Evolutionary conservation across 2,329 filamentous ascomycete species (phyloP).

Genomic region (Penicillium sumatraense): DNA sequence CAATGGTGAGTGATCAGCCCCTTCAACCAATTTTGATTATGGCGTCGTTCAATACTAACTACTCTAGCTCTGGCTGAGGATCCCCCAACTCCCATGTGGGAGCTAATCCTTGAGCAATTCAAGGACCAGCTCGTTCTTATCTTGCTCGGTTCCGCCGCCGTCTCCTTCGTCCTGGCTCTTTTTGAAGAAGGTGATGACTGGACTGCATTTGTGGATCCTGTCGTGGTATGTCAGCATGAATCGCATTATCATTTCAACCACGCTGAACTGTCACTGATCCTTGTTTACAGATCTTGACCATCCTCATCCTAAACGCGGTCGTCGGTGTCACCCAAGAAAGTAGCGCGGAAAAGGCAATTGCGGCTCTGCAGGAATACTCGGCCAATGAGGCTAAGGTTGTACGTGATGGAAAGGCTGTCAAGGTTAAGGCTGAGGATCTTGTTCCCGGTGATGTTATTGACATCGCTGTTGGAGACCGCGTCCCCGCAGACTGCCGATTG

Average conservation of each 20-base stretch:
- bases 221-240: constrained; percentile 89
- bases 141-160: constrained; percentile 84
- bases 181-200: constrained; percentile 93
- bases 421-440: constrained; percentile 93
- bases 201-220: constrained; percentile 96
- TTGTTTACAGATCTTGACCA: constrained; percentile 79
- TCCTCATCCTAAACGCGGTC: constrained; percentile 93
- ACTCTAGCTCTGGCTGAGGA: constrained; percentile 76
- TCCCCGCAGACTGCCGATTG: constrained; percentile 92
- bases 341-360: constrained; percentile 97
- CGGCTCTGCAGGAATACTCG: constrained; percentile 97
- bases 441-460: constrained; percentile 93
- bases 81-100: constrained; percentile 92
- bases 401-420: constrained; percentile 77
- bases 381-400: constrained; percentile 96
- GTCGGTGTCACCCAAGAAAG: constrained; percentile 98
- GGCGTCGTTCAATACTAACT: constrained; percentile 17
- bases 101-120: constrained; percentile 97
- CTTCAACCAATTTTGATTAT: not conserved
- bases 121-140: constrained; percentile 98
- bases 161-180: constrained; percentile 90
- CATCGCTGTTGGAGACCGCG: constrained; percentile 85
- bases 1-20: constrained; percentile 53
- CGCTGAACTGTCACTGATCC: constrained; percentile 19
- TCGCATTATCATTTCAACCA: no score